Evolutionary conservation across 202 grass and related monocot genomes (phyloP).

Genomic region (Brachypodium distachyon): DNA sequence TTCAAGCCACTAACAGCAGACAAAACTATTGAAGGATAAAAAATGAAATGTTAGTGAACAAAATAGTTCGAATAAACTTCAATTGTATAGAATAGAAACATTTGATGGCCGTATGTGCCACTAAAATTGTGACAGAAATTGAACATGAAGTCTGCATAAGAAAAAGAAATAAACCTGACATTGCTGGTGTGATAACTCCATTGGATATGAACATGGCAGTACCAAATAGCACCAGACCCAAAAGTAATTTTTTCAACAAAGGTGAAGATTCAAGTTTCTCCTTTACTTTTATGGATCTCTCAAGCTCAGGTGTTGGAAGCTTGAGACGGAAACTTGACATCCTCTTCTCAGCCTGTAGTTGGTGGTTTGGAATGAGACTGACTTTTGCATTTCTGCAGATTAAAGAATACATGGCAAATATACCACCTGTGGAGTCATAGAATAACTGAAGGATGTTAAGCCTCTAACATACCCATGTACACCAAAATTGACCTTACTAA

Average conservation of each 20-base stretch:
- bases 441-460: constrained; percentile 26
- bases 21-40: constrained; percentile 45
- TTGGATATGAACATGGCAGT: constrained; percentile 93
- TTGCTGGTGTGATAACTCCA: constrained; percentile 93
- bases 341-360: constrained; percentile 75
- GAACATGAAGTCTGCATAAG: neutral
- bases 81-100: neutral
- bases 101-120: neutral
- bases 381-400: constrained; percentile 93
- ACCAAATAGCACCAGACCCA: constrained; percentile 80
- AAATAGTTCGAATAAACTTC: neutral
- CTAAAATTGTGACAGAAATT: neutral
- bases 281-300: constrained; percentile 90
- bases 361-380: constrained; percentile 86
- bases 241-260: constrained; percentile 60
- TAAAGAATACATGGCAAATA: constrained; percentile 96
- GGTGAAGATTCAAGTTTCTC: constrained; percentile 73
- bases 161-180: constrained; percentile 72
- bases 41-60: neutral
- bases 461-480: constrained; percentile 1
- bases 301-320: constrained; percentile 68
- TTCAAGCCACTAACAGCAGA: constrained; percentile 86
- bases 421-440: constrained; percentile 63
- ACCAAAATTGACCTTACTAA: constrained; percentile 3
- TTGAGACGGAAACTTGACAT: constrained; percentile 88